Evolutionary conservation across 441 rosid species (phyloP).

Genomic region (Syzygium malaccense): DNA sequence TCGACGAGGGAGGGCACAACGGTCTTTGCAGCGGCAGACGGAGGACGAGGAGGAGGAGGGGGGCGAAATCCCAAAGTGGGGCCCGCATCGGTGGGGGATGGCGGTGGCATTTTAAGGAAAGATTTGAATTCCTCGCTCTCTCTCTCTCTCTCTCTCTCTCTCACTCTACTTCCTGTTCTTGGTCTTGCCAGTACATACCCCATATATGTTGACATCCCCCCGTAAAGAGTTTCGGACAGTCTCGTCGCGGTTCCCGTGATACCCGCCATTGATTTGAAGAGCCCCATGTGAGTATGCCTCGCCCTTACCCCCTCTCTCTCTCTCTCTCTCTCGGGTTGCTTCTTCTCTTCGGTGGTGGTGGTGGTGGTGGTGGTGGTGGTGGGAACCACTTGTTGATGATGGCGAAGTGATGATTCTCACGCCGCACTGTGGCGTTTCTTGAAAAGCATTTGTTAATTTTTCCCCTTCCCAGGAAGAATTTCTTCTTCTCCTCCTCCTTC

Average conservation of each 20-base stretch:
- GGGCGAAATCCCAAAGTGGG: not conserved
- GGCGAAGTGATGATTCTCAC: not conserved
- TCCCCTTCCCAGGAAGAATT: not conserved
- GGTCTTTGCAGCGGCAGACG: not conserved
- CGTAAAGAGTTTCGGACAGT: not conserved
- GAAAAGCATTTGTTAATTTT: not conserved
- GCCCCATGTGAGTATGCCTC: not conserved
- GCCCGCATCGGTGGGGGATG: constrained; percentile 15
- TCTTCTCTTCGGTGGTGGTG: not conserved
- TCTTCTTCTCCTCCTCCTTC: not conserved
- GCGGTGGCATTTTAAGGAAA: constrained; percentile 46
- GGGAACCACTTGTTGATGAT: not conserved
- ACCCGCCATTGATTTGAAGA: not conserved
- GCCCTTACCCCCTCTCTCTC: not conserved
- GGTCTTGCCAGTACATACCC: not conserved
- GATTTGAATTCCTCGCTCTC: constrained; percentile 31
- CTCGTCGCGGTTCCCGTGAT: not conserved
- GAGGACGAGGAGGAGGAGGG: too few species aligned
- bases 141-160: not conserved
- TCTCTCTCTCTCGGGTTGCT: not conserved
- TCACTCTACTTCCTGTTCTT: not conserved
- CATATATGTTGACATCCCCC: not conserved
- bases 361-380: not conserved
- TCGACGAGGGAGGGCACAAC: not conserved
- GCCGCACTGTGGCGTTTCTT: not conserved